A percentile compares a stretch with the other conserved stretches of the same genome.
Evolutionary conservation across 2,329 filamentous ascomycete genomes (phyloP).

Genomic region (Aspergillus calidoustus): DNA sequence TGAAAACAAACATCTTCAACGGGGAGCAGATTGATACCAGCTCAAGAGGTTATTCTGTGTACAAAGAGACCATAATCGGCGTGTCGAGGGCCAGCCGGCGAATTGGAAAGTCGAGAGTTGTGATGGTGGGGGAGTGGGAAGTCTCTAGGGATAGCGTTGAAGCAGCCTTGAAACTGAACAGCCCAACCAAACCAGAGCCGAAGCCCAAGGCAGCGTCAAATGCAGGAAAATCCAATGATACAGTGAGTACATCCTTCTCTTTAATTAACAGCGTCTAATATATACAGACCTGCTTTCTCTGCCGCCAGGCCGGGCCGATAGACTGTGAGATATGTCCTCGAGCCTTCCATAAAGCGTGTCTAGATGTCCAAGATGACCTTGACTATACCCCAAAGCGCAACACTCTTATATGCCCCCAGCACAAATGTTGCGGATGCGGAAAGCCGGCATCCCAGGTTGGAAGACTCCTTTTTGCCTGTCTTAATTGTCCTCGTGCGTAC

Average conservation of each 20-base stretch:
- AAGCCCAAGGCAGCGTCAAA: not conserved
- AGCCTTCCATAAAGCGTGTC: slow-evolving; percentile 58
- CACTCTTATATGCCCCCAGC: slow-evolving; percentile 57
- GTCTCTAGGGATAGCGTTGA: slow-evolving; percentile 61
- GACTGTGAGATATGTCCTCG: slow-evolving; percentile 54
- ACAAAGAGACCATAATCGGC: slow-evolving; percentile 36
- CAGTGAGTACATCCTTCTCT: slow-evolving; percentile 26
- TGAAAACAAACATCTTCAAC: slow-evolving; percentile 62
- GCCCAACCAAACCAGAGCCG: not conserved
- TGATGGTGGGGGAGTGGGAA: slow-evolving; percentile 60
- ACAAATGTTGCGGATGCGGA: slow-evolving; percentile 58
- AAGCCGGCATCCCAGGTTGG: slow-evolving; percentile 54
- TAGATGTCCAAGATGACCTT: slow-evolving; percentile 33
- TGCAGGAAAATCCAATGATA: slow-evolving; percentile 49
- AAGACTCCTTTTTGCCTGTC: slow-evolving; percentile 54
- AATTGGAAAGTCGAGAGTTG: slow-evolving; percentile 61
- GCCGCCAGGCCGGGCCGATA: not conserved
- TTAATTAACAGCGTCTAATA: slow-evolving; percentile 5
- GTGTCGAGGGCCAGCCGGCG: slow-evolving; percentile 55
- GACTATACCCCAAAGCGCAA: slow-evolving; percentile 29
- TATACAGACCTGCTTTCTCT: slow-evolving; percentile 24
- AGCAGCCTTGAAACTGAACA: not conserved
- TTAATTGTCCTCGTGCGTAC: slow-evolving; percentile 59
- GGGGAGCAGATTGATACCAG: slow-evolving; percentile 52
- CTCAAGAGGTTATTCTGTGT: slow-evolving; percentile 30